Evolutionary conservation across 2,329 filamentous ascomycete species (phyloP), one percentile per base, ranked within the genome.

Genomic region (Xylariaceae sp.): DNA sequence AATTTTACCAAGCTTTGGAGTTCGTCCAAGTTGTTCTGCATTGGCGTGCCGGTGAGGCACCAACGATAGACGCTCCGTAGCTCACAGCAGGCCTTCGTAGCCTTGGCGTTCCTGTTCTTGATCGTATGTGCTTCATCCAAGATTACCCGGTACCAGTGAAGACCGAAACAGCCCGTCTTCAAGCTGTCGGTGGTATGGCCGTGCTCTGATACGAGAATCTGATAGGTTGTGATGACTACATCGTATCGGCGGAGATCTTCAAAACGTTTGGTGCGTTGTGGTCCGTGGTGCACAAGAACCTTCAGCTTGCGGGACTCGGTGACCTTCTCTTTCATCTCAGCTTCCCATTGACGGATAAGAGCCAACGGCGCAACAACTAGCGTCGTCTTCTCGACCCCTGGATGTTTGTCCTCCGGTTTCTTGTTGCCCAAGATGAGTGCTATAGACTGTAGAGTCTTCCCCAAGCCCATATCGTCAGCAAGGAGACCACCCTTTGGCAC

Each of bases 1-100:
- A 99, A 99, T 59, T 88, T 90, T 71, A 99, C 91, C 51, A 99
- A 77, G 64, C 91, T 96, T 70, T 99, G 95, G 49, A 99, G 78
- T 73, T 99, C 95, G 63, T 99, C 95, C 5, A 99, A 83, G 67
- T 96, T 98, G 75, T 99, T 99, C 71, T 99, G 95, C 88, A 99
- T 92, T 0, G 95, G 95, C 1, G 95, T 99, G 50, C 95, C 95
- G 0, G 93, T 96, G 59, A 99, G 77, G 70, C 95, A 98, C 95
- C 95, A 99, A 58, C 95, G 84, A 68, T 96, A 98, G 71, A 95
- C 89, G 19, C 91, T 88, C 26, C 88, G 81, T 29, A 99, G 76
- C 1, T 90, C 90, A 70, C 88, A 99, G 63, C 90, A 95, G 1
- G 95, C 93, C 71, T 96, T 92, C 1, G 93, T 96, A 41, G 91